These are phyloP conservation scores for Solanum tarijense DNA, from an alignment of 257 asterid species.

Conservation along the genomic window DNA sequence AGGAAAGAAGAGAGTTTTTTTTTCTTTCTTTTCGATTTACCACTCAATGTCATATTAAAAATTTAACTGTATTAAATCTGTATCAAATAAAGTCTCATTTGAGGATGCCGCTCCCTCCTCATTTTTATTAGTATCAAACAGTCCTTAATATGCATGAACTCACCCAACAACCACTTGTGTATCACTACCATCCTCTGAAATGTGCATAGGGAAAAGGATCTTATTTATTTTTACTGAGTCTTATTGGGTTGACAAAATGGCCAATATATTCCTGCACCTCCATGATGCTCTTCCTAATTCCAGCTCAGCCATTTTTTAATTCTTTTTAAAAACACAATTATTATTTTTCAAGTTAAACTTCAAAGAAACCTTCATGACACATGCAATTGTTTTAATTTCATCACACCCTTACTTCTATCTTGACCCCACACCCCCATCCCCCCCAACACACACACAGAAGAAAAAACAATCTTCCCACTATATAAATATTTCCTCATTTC, in stretches of 20 bases:
- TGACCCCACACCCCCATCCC: background rate
- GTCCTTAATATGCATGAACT: background rate
- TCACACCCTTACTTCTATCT: constrained; percentile 13
- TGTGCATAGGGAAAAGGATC: background rate
- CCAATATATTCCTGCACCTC: background rate
- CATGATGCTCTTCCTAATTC: constrained; percentile 1
- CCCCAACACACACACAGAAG: too few species aligned
- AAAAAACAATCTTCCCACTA: constrained; percentile 1
- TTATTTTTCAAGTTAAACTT: background rate
- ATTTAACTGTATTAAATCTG: too few species aligned
- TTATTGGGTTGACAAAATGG: background rate
- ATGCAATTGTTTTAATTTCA: constrained; percentile 27
- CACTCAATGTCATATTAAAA: background rate
- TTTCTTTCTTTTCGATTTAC: too few species aligned
- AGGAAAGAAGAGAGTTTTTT: background rate
- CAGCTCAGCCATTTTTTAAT: constrained; percentile 8
- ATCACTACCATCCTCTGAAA: background rate
- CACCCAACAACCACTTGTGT: background rate
- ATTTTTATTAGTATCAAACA: background rate
- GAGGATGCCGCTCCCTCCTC: too few species aligned
- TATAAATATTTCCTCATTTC: constrained; percentile 31
- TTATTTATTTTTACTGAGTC: background rate
- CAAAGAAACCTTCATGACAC: constrained; percentile 18
- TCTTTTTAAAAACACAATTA: background rate
- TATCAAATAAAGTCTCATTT: background rate